Percentiles rank a stretch among this genome's conserved stretches.
Conservation (phyloP, 2,329 filamentous ascomycete genomes). For the Macrophomina phaseolina region DNA sequence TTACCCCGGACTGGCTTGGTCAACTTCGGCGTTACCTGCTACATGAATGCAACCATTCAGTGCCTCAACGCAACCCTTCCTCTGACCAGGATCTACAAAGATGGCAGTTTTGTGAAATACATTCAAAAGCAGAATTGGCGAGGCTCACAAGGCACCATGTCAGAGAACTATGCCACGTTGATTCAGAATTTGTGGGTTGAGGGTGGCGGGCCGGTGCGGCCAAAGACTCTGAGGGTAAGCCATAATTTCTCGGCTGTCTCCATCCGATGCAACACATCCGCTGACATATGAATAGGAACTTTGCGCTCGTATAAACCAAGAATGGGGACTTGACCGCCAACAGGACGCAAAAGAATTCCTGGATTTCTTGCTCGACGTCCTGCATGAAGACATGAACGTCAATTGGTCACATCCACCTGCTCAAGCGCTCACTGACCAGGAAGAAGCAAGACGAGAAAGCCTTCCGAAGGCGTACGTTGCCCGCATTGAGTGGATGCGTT, state of each 20-base stretch:
- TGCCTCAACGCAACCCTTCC: conserved; percentile 74
- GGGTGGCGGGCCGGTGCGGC: conserved; percentile 54
- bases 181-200: conserved; percentile 68
- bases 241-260: background rate
- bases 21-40: conserved; percentile 85
- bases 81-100: conserved; percentile 68
- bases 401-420: conserved; percentile 66
- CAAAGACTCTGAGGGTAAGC: conserved; percentile 52
- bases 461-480: conserved; percentile 70
- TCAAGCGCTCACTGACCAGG: conserved; percentile 61
- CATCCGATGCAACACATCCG: no score
- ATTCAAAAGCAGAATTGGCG: conserved; percentile 68
- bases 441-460: conserved; percentile 66
- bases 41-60: conserved; percentile 91
- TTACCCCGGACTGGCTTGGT: conserved; percentile 74
- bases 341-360: conserved; percentile 94
- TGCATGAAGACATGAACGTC: conserved; percentile 85
- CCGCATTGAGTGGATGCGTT: conserved; percentile 74
- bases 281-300: conserved; percentile 54
- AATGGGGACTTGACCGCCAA: conserved; percentile 76
- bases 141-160: conserved; percentile 67
- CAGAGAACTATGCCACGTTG: conserved; percentile 66
- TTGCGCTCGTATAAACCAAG: conserved; percentile 66
- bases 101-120: conserved; percentile 64
- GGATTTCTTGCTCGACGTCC: conserved; percentile 77